These are phyloP conservation scores for Fennellomyces sp. DNA, from an alignment of 371 early-diverging fungal genomes.

Conservation along the genomic window DNA sequence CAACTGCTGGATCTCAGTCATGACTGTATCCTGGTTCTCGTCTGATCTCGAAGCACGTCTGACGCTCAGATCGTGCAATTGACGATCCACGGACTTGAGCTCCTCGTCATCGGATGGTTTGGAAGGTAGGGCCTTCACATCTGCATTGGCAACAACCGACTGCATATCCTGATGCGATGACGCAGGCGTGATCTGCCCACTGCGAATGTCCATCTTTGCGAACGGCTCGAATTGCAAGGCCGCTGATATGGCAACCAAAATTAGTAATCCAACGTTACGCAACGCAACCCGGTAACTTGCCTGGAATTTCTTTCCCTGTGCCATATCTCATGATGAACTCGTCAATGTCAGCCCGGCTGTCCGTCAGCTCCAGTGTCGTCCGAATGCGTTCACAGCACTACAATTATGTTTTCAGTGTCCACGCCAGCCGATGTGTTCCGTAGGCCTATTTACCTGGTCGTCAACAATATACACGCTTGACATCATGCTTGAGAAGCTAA, in stretches of 20 bases:
- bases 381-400: constrained; percentile 47
- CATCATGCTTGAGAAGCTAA: constrained; percentile 49
- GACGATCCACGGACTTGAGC: constrained; percentile 32
- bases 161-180: constrained; percentile 15
- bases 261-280: too few species aligned
- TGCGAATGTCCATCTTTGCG: constrained; percentile 6
- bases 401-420: background rate
- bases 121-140: constrained; percentile 11
- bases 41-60: background rate
- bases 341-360: constrained; percentile 38
- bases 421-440: background rate
- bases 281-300: too few species aligned
- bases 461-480: constrained; percentile 46
- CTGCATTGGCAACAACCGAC: background rate
- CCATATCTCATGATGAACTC: constrained; percentile 32
- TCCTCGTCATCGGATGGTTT: constrained; percentile 24
- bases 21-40: constrained; percentile 1
- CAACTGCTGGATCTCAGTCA: constrained; percentile 17
- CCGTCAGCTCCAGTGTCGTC: constrained; percentile 40
- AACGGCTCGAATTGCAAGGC: constrained; percentile 14
- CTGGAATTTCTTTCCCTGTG: constrained; percentile 37
- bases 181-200: background rate
- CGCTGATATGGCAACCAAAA: too few species aligned
- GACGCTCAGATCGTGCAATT: constrained; percentile 24
- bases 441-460: constrained; percentile 34